Conservation (phyloP, 2,329 filamentous ascomycete genomes). For the Amauroascus niger region DNA sequence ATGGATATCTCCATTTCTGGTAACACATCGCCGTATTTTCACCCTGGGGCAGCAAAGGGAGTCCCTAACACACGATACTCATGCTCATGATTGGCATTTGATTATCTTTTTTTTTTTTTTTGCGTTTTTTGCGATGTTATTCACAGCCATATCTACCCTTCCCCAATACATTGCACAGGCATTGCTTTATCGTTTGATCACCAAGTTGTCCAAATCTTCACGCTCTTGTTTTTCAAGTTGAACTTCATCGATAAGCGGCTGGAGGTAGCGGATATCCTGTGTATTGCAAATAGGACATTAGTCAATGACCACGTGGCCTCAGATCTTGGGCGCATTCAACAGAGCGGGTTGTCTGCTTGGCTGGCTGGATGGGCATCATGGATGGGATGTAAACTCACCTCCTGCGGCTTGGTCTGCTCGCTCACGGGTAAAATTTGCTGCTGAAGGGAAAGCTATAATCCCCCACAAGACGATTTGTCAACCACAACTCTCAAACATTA, state of each 20-base stretch:
- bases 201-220: slow-evolving; percentile 57
- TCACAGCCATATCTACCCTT: not conserved
- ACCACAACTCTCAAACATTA: not conserved
- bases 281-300: slow-evolving; percentile 19
- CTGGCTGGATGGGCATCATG: not conserved
- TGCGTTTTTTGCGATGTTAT: not conserved
- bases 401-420: slow-evolving; percentile 58
- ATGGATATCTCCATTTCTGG: slow-evolving; percentile 1
- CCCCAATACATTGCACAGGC: not conserved
- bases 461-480: not conserved
- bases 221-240: slow-evolving; percentile 59
- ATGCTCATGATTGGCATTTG: no score
- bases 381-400: slow-evolving; percentile 41
- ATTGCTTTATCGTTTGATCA: slow-evolving; percentile 38
- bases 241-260: slow-evolving; percentile 58
- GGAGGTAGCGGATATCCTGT: slow-evolving; percentile 58
- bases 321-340: no score
- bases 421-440: slow-evolving; percentile 55
- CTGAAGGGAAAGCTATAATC: slow-evolving; percentile 12
- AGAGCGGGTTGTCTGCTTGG: not conserved
- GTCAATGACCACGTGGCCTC: slow-evolving; percentile 9
- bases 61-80: not conserved
- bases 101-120: no score
- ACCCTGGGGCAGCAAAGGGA: not conserved
- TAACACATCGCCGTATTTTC: not conserved